A percentile compares a stretch with the other conserved stretches of the same genome.
These are phyloP conservation scores for Yamadazyma phyllophila DNA, from an alignment of 805 yeast species.

Conservation along the genomic window DNA sequence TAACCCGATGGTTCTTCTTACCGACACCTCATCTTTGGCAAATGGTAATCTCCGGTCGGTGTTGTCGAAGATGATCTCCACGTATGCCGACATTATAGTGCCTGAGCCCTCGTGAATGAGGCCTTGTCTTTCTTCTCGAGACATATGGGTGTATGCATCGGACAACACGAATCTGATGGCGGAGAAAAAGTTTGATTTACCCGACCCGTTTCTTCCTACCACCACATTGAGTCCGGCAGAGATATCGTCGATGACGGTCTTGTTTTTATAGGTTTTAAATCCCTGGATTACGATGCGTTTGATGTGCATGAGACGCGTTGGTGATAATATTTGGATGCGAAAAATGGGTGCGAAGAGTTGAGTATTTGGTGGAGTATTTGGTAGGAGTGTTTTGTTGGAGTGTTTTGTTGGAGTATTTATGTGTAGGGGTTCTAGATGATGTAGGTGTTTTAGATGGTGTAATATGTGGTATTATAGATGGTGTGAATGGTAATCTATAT, in stretches of 20 bases:
- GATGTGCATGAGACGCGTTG: slow-evolving; percentile 31
- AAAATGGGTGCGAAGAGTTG: background rate
- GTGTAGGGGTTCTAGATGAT: too few species aligned
- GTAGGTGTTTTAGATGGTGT: too few species aligned
- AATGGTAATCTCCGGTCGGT: slow-evolving; percentile 71
- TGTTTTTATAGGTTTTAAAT: slow-evolving; percentile 86
- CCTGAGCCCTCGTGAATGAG: slow-evolving; percentile 89
- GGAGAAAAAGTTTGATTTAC: slow-evolving; percentile 92
- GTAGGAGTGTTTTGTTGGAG: too few species aligned
- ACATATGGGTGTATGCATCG: slow-evolving; percentile 83
- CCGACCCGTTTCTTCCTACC: slow-evolving; percentile 92
- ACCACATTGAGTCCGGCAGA: slow-evolving; percentile 83
- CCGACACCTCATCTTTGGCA: slow-evolving; percentile 62
- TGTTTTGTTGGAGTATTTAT: too few species aligned
- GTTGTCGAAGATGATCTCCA: slow-evolving; percentile 86
- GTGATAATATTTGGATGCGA: slow-evolving; percentile 2
- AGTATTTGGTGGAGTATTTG: too few species aligned
- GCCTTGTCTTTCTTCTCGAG: slow-evolving; percentile 81
- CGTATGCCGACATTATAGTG: slow-evolving; percentile 88
- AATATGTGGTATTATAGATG: too few species aligned
- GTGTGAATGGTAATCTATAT: too few species aligned
- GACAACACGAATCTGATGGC: slow-evolving; percentile 91
- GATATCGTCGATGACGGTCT: slow-evolving; percentile 70
- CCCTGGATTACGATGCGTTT: slow-evolving; percentile 77
- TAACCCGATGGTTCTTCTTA: slow-evolving; percentile 89